Conservation (phyloP, 257 asterid genomes). For the Marsdenia floribunda region DNA sequence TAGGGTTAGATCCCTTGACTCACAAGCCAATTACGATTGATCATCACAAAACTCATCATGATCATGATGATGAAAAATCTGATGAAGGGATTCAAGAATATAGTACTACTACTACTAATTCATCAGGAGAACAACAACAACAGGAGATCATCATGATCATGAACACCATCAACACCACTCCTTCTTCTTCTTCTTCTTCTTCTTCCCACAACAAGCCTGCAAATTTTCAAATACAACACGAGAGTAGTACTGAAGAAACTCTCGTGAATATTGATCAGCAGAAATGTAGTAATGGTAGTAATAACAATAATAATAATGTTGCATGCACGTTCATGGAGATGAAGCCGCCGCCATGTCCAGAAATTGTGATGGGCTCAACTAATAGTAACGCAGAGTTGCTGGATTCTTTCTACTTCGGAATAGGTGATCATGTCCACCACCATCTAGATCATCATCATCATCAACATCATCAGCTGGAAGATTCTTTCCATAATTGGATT, state of each 20-base stretch:
- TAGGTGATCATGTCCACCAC: background rate
- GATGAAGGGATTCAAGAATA: constrained; percentile 23
- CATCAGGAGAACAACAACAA: constrained; percentile 8
- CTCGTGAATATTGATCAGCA: constrained; percentile 1
- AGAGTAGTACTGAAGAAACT: constrained; percentile 4
- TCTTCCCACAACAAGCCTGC: no score
- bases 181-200: no score
- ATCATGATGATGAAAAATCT: constrained; percentile 3
- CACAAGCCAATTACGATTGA: constrained; percentile 26
- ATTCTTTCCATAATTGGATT: constrained; percentile 48
- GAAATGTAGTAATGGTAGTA: background rate
- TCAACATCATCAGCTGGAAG: constrained; percentile 18
- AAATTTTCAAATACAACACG: constrained; percentile 11
- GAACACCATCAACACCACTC: no score
- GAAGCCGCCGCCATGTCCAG: constrained; percentile 9
- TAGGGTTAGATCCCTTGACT: constrained; percentile 41
- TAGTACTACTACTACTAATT: background rate
- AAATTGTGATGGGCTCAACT: constrained; percentile 15
- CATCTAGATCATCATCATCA: background rate
- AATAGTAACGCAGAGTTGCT: constrained; percentile 15
- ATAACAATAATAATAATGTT: background rate
- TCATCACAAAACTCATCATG: constrained; percentile 9
- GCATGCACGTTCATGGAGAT: constrained; percentile 4
- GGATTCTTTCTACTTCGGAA: constrained; percentile 23
- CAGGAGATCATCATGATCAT: constrained; percentile 4